Base-by-base conservation (phyloP, 2,329 filamentous ascomycete species). In the Trichoderma sp. region DNA sequence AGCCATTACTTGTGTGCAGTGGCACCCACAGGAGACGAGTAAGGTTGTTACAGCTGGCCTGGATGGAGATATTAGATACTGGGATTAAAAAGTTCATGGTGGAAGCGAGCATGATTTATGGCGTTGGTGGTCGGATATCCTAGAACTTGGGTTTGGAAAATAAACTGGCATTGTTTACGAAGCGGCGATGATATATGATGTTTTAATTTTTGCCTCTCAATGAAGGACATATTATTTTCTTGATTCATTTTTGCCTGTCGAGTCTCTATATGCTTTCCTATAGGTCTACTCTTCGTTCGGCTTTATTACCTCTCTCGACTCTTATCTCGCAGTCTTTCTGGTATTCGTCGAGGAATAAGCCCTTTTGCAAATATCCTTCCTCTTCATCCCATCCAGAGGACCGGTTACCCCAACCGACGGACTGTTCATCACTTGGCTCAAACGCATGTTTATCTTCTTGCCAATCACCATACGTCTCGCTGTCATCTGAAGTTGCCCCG, bases 1-100 rank as follows among this genome's bases (percentile, higher is more conserved):
- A 68, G 90, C 95, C 6, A 87, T 98, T 69, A 93, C 94, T n/a
- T 93, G 92, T 75, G 89, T 96, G 71, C 92, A 93, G 80, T 99
- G 96, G 95, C 95, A 98, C 82, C 94, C 95, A n/a, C 93, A 98
- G 83, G 96, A 99, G 86, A 96, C 92, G 20, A 96, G 92, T 79
- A 98, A 98, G 86, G 90, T 98, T 43, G 93, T 92, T 2, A 97
- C 95, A 34, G 97, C 94, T 13, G 96, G 96, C 23, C 82, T 97
- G 82, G 94, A 97, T 77, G 95, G 96, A 6, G 86, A 92, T 59
- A 93, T 99, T 73, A 93, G 92, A 80, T 95, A 95, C 80, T 98
- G 95, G 94, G 96, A 98, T 86, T 98, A 87, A 80, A 50, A 36
- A 4, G 17, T 15, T 20, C 15, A 11, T 15, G 43, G 30, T 23